Percentiles rank a stretch among this genome's conserved stretches.
phyloP scores from a whole-genome alignment of 164 flowering plant genomes.

The Stephania japonica region DNA sequence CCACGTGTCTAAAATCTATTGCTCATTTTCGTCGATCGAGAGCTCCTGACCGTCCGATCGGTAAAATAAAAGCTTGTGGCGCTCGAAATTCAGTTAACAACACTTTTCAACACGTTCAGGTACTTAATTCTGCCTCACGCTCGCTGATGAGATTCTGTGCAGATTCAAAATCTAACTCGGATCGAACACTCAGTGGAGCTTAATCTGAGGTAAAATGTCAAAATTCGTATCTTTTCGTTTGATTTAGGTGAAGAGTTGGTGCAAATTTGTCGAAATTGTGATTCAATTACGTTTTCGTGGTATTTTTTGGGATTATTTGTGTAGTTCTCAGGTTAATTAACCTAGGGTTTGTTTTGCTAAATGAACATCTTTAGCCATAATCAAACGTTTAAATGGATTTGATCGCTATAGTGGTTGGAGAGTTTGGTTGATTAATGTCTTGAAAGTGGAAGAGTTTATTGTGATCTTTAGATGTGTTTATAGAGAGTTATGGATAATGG shows the following conservation, averaged over 20 bases:
- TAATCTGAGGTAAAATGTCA: not conserved
- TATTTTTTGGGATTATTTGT: not conserved
- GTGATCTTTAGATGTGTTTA: not conserved
- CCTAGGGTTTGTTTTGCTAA: not conserved
- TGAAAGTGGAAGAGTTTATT: too few species aligned
- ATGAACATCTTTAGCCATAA: not conserved
- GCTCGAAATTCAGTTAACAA: not conserved
- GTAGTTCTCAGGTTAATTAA: not conserved
- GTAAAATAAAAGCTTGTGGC: slow-evolving; percentile 5
- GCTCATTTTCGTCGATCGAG: not conserved
- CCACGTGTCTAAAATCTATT: not conserved
- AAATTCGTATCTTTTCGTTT: not conserved
- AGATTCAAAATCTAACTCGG: not conserved
- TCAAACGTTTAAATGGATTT: not conserved
- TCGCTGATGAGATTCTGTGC: not conserved
- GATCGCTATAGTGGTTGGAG: not conserved
- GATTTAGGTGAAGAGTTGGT: not conserved
- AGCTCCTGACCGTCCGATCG: not conserved
- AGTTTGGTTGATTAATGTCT: too few species aligned
- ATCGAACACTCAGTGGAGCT: not conserved
- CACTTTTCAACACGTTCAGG: not conserved
- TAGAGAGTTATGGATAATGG: not conserved
- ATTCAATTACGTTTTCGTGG: not conserved
- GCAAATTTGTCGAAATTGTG: not conserved
- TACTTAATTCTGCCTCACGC: not conserved